Percentiles rank a stretch among this genome's conserved stretches.
These are phyloP conservation scores for Musa acuminata DNA, from an alignment of 176 grass and related monocot genomes.

Conservation along the genomic window DNA sequence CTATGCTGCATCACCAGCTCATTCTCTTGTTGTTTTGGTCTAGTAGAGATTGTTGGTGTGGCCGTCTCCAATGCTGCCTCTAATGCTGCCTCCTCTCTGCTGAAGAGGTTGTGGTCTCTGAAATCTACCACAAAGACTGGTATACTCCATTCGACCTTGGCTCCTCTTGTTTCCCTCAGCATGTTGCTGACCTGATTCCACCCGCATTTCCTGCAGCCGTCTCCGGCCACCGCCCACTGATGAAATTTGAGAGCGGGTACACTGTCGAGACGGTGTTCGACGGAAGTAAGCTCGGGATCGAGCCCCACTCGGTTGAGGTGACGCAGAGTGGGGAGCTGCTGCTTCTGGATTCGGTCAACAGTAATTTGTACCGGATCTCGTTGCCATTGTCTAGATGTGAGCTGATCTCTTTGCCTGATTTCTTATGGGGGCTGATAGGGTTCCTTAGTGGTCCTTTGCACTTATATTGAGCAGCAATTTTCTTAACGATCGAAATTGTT, in stretches of 20 bases:
- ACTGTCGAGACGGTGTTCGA: slow-evolving; percentile 97
- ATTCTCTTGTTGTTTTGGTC: slow-evolving; percentile 11
- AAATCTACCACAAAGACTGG: slow-evolving; percentile 62
- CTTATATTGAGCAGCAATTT: too few species aligned
- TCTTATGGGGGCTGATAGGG: slow-evolving; percentile 10
- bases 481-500: too few species aligned
- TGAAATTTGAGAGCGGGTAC: slow-evolving; percentile 95
- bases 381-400: slow-evolving; percentile 87
- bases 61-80: slow-evolving; percentile 58
- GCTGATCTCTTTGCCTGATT: slow-evolving; percentile 21
- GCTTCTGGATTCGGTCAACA: slow-evolving; percentile 87
- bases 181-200: background rate
- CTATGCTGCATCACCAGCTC: background rate
- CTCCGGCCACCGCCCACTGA: slow-evolving; percentile 44
- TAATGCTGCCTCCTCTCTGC: slow-evolving; percentile 22
- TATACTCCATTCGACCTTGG: slow-evolving; percentile 2
- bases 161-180: slow-evolving; percentile 9
- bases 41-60: slow-evolving; percentile 51
- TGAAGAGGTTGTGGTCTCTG: slow-evolving; percentile 73
- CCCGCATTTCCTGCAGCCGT: slow-evolving; percentile 29
- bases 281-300: slow-evolving; percentile 91
- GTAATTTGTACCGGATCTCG: slow-evolving; percentile 83
- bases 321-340: slow-evolving; percentile 80
- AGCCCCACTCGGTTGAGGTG: slow-evolving; percentile 71
- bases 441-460: background rate